Evolutionary conservation across 306 rosid species (phyloP), one percentile per base, ranked within the genome.

Genomic region (Gynostemma pentaphyllum): DNA sequence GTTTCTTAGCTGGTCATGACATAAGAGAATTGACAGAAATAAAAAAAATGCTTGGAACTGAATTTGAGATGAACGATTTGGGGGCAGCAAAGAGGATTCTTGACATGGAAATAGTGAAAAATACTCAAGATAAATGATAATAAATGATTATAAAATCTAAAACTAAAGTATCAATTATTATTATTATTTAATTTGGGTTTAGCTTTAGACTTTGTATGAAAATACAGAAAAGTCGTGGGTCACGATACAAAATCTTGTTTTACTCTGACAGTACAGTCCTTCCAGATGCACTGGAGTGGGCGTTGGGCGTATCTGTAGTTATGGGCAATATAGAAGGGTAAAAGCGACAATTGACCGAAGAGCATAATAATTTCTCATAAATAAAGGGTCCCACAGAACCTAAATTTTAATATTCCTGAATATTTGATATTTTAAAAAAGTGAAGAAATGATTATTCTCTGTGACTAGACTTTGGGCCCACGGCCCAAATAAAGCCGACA

Each of bases 381-480:
- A 23, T 2, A 9, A 11, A 14, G 64, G 46, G 64, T 5, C 30
- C 64, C 46, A 21, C 18, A 2, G 29, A 4, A 41, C 44, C 44
- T 19, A 54, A 40, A 36, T 34, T 36, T 59, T 36, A 34, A 59
- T 59, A 59, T 59, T 36, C 64, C 18, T n/a, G 64, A 59, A 59
- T 59, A 59, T 59, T 36, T 37, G 46, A 59, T 59, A 36, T 59
- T 59, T 56, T 8, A 10, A 63, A 63, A 30, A 23, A 49, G 52
- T 28, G 2, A 28, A 54, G 23, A 15, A 64, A 21, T 48, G 18
- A 11, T 46, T 15, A 57, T 79, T 70, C 87, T 86, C 54, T 84
- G 68, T 83, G 95, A 89, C 81, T 65, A 42, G 75, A 86, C 74
- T 1, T 4, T 76, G 83, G 95, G 54, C 87, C 96, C 83, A 4